Evolutionary conservation across 495 filamentous ascomycete species (phyloP), one percentile per base, ranked within the genome.

Genomic region (Talaromyces trachyspermus): DNA sequence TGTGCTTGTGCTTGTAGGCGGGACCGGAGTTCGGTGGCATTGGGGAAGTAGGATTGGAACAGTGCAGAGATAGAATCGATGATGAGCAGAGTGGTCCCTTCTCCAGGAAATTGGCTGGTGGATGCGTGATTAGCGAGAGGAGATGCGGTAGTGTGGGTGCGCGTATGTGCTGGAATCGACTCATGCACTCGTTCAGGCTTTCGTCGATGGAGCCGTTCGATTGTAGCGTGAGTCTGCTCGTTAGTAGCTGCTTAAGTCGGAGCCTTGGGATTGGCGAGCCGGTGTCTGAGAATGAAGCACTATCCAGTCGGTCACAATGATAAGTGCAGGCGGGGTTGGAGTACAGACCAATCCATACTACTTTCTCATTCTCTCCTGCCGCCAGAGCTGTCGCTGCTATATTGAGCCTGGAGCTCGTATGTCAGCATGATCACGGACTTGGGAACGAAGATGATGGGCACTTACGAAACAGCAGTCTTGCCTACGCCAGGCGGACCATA

Each of bases 401-500:
- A 59, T 83, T 88, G 53, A 91, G 70, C 24, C 85, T 91, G 51
- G 42, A 36, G 9, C 29, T 4, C 37, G 17, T 35, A 44, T 48
- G 46, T 48, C 39, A 52, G 47, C 5, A 9, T 35, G 24, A 12
- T n/a, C 17, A 18, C 25, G 18, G 15, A n/a, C 18, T 10, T 15
- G 26, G n/a, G 8, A 29, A 12, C 23, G 10, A 3, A 19, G 22
- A 46, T 15, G 26, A 15, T 15, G 4, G 43, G 4, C 17, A 64
- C 70, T 49, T 64, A 95, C 91, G 80, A 84, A 52, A 98, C 66
- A 4, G 84, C 68, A 0, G 91, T 94, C 65, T 97, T 97, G 10
- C 92, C 92, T 12, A 76, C 78, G 1, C 91, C 91, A 8, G 88
- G 86, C 12, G 92, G 89, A 0, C 92, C 92, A 68, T 83, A 95